These are phyloP conservation scores for Xylaria nigripes DNA, from an alignment of 495 filamentous ascomycete species.

Conservation along the genomic window DNA sequence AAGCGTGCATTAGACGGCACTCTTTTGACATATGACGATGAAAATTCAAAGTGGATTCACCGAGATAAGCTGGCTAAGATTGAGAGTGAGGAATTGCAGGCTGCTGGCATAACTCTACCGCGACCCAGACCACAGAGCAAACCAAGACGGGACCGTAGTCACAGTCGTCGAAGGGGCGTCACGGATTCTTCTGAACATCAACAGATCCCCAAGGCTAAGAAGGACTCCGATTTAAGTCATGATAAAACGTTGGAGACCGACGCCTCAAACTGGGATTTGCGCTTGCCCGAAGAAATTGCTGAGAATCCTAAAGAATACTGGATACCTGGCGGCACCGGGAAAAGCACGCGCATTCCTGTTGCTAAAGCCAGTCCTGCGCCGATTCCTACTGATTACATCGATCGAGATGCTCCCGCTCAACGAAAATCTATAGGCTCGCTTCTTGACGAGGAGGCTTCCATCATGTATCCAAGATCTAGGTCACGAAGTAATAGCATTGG, in stretches of 20 bases:
- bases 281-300: constrained; percentile 72
- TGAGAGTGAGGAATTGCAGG: constrained; percentile 85
- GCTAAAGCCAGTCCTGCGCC: constrained; percentile 68
- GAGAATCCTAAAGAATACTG: constrained; percentile 49
- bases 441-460: constrained; percentile 48
- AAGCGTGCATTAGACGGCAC: constrained; percentile 1
- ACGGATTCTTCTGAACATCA: constrained; percentile 27
- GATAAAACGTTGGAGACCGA: constrained; percentile 25
- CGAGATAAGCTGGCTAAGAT: constrained; percentile 90
- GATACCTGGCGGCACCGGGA: constrained; percentile 29
- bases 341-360: constrained; percentile 73
- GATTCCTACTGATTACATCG: constrained; percentile 59
- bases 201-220: constrained; percentile 32
- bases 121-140: constrained; percentile 53
- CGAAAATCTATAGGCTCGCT: constrained; percentile 46
- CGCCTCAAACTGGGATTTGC: constrained; percentile 55
- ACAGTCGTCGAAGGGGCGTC: constrained; percentile 40
- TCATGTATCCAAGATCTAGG: constrained; percentile 50
- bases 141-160: constrained; percentile 37
- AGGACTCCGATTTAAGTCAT: constrained; percentile 38
- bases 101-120: constrained; percentile 67
- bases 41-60: constrained; percentile 85
- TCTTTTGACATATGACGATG: constrained; percentile 30
- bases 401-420: constrained; percentile 59
- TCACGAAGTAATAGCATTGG: constrained; percentile 65